These are phyloP conservation scores for Nakazawaea ernobii DNA, from an alignment of 805 yeast genomes.

Conservation along the genomic window DNA sequence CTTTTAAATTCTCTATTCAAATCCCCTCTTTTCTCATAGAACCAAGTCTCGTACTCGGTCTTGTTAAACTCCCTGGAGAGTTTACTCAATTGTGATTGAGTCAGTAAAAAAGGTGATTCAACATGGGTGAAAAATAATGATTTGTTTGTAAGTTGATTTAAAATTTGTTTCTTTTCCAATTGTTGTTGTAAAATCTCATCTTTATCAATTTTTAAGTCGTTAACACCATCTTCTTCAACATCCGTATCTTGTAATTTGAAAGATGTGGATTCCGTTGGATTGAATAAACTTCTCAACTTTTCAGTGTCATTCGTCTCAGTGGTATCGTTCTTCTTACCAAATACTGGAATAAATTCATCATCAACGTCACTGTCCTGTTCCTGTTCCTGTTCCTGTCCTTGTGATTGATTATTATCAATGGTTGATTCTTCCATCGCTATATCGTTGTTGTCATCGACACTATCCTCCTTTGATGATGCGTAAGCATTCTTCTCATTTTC, in stretches of 20 bases:
- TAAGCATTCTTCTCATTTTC: neutral
- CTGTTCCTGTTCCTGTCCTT: neutral
- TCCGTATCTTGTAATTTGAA: conserved; percentile 19
- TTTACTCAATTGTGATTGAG: conserved; percentile 76
- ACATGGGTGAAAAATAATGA: conserved; percentile 78
- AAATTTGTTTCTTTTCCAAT: neutral
- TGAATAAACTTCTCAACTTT: conserved; percentile 31
- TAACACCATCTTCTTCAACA: conserved; percentile 10
- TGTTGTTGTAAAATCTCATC: conserved; percentile 6
- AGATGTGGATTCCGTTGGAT: conserved; percentile 15
- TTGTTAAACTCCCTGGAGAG: conserved; percentile 32
- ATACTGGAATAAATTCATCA: conserved; percentile 31
- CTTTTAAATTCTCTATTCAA: conserved; percentile 71
- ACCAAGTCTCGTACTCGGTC: conserved; percentile 60
- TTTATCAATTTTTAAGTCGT: conserved; percentile 34
- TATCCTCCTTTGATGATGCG: conserved; percentile 12
- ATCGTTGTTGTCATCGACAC: conserved; percentile 20
- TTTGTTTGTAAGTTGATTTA: conserved; percentile 10
- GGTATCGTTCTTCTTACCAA: conserved; percentile 17
- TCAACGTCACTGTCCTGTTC: conserved; percentile 10
- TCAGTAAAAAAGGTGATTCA: conserved; percentile 79
- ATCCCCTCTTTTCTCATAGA: conserved; percentile 79
- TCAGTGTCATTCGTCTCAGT: conserved; percentile 24
- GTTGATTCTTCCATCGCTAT: conserved; percentile 1
- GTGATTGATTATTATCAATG: no score